phyloP scores from a whole-genome alignment of 2,329 filamentous ascomycete species.

The Hymenoscyphus repandus region DNA sequence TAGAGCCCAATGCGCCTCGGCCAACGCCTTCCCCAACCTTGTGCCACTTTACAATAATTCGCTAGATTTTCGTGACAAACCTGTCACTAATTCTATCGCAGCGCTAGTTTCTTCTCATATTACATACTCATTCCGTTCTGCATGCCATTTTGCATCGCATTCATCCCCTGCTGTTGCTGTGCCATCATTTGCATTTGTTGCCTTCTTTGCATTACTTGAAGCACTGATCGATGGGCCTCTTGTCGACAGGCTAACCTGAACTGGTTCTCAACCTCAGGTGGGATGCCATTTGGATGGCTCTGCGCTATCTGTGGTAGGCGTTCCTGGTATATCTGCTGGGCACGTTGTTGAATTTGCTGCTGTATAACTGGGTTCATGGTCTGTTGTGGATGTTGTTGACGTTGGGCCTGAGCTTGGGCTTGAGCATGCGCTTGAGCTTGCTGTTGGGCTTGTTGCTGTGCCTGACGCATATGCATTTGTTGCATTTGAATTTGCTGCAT shows the following conservation, averaged over 20 bases:
- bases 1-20: no score
- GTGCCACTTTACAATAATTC: no score
- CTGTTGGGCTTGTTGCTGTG: slow-evolving; percentile 1
- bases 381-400: not conserved
- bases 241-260: slow-evolving; percentile 13
- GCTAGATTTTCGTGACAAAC: no score
- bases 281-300: slow-evolving; percentile 9
- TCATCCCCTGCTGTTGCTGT: slow-evolving; percentile 22
- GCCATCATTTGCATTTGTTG: slow-evolving; percentile 21
- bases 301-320: not conserved
- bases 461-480: slow-evolving; percentile 31
- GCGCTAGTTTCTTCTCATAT: not conserved
- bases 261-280: slow-evolving; percentile 13
- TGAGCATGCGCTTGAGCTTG: not conserved
- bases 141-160: slow-evolving; percentile 19
- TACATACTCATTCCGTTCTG: slow-evolving; percentile 28
- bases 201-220: slow-evolving; percentile 7
- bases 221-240: slow-evolving; percentile 9
- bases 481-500: slow-evolving; percentile 35
- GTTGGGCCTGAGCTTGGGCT: not conserved
- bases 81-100: not conserved
- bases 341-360: slow-evolving; percentile 1
- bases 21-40: no score
- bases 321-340: not conserved
- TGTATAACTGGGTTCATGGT: not conserved